Evolutionary conservation across 768 basidiomycete species (phyloP), one percentile per base, ranked within the genome.

Genomic region (Mycena kentingensis): DNA sequence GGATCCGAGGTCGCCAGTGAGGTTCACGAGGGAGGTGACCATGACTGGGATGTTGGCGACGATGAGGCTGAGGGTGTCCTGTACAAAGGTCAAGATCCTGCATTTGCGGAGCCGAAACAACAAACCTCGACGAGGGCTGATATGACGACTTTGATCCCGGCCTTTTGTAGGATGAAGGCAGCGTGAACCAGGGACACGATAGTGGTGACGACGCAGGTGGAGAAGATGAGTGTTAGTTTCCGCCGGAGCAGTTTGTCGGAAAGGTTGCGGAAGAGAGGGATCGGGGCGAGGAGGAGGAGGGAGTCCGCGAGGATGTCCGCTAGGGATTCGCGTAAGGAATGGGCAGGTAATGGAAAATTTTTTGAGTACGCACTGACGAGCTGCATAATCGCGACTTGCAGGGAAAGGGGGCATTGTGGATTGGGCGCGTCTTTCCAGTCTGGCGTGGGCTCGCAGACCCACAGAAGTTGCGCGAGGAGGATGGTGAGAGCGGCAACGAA

Each of bases 171-270:
- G 46, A 82, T 74, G 56, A 74, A 71, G 25, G 67, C 61, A 0
- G 75, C 76, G 41, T 81, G 80, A 2, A 80, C 73, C n/a, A 76
- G 60, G 3, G 75, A 74, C n/a, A 72, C 73, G 31, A 76, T 58
- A 7, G 75, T 81, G 5, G 79, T 81, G 45, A 76, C 64, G 50
- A 81, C 73, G 45, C 79, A 79, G 10, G 82, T 73, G 10, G 81
- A 81, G 63, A 83, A 82, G 43, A 81, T 78, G 46, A 80, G 60
- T 54, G 77, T 70, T 32, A 78, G 67, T n/a, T 73, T 73, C 2
- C 69, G 63, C 4, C 76, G 73, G 2, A 81, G 60, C 22, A 54
- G 58, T 15, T 61, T 65, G 49, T 76, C 73, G 19, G 66, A 68
- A 22, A 82, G 68, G 19, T 70, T 66, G 54, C 69, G 65, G 29